Percentiles rank a stretch among this genome's conserved stretches.
phyloP scores from a whole-genome alignment of 768 basidiomycete genomes.

The Lentinula raphanica region DNA sequence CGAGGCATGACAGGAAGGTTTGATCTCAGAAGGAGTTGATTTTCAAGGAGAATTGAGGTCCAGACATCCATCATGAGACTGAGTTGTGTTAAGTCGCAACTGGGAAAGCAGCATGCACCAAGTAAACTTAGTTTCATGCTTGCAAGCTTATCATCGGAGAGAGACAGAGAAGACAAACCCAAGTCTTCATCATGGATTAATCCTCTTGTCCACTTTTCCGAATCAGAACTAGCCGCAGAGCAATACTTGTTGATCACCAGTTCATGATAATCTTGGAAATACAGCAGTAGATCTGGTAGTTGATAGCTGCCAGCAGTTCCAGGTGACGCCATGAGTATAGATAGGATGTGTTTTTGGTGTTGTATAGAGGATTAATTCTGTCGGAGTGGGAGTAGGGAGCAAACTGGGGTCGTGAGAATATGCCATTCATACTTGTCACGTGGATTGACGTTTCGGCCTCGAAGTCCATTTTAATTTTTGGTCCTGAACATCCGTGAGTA shows the following conservation, averaged over 20 bases:
- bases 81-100: constrained; percentile 52
- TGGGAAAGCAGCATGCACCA: constrained; percentile 55
- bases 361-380: no score
- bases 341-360: no score
- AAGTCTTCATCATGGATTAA: not conserved
- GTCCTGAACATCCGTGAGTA: no score
- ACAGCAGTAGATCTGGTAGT: constrained; percentile 33
- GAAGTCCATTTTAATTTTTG: no score
- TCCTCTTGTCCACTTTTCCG: constrained; percentile 22
- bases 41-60: constrained; percentile 34
- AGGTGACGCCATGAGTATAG: not conserved
- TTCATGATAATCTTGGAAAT: constrained; percentile 26
- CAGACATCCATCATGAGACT: constrained; percentile 46
- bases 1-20: constrained; percentile 11
- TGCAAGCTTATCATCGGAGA: constrained; percentile 8
- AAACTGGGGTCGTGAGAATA: no score
- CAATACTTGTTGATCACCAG: constrained; percentile 37
- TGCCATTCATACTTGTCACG: no score
- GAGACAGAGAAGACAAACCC: not conserved
- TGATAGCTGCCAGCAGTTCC: constrained; percentile 27
- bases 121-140: constrained; percentile 44
- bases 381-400: no score
- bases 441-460: no score
- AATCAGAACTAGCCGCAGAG: constrained; percentile 24
- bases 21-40: constrained; percentile 21